A percentile compares a stretch with the other conserved stretches of the same genome.
Evolutionary conservation across 768 basidiomycete species (phyloP).

Genomic region (Tephrocybe sp.): DNA sequence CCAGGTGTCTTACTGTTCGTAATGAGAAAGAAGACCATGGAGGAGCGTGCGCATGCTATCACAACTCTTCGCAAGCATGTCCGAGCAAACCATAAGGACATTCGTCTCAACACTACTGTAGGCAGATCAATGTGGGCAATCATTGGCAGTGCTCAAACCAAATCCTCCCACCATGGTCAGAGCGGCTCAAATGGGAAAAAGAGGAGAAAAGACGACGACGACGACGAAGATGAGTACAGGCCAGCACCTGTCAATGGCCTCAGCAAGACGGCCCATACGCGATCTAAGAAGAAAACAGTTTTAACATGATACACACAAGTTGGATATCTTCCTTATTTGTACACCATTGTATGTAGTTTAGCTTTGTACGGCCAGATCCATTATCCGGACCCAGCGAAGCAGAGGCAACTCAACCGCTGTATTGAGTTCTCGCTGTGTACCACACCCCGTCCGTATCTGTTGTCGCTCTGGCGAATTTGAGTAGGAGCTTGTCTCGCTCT

Average conservation of each 20-base stretch:
- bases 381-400: too few relatives aligned
- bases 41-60: slow-evolving; percentile 56
- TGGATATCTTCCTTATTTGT: too few relatives aligned
- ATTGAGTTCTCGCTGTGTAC: slow-evolving; percentile 74
- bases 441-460: slow-evolving; percentile 67
- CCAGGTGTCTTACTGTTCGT: slow-evolving; percentile 68
- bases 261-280: slow-evolving; percentile 39
- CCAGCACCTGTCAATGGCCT: slow-evolving; percentile 43
- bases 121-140: slow-evolving; percentile 59
- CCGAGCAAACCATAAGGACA: slow-evolving; percentile 57
- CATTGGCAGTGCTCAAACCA: slow-evolving; percentile 40
- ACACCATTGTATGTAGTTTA: too few relatives aligned
- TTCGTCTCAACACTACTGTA: slow-evolving; percentile 61
- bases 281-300: slow-evolving; percentile 32
- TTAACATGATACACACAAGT: slow-evolving; percentile 10
- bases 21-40: slow-evolving; percentile 41
- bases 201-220: slow-evolving; percentile 32
- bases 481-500: slow-evolving; percentile 82
- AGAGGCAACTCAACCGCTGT: slow-evolving; percentile 54
- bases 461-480: slow-evolving; percentile 82
- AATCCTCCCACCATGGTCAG: slow-evolving; percentile 20
- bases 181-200: slow-evolving; percentile 25
- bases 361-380: too few relatives aligned
- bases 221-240: slow-evolving; percentile 47
- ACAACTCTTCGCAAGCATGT: slow-evolving; percentile 56